Evolutionary conservation across 1,284 basidiomycete genomes (phyloP), one percentile per base, ranked within the genome.

Genomic region (Lentinula novae-zelandiae): DNA sequence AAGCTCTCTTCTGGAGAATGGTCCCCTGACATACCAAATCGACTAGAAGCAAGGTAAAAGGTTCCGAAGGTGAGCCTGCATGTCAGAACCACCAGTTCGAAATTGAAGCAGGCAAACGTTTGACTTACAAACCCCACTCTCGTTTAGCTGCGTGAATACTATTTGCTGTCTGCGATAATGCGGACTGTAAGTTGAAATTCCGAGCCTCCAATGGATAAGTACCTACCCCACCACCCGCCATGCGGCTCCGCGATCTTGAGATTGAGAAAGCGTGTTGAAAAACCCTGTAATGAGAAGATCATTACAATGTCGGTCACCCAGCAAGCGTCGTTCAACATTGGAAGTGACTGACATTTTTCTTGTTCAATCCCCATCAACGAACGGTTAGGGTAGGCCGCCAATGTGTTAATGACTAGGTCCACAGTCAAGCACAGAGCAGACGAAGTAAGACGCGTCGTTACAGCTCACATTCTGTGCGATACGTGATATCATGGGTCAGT

Each of bases 281-380:
- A 88, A 78, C 86, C 85, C 82, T 84, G 57, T 27, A 39, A 36
- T 42, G 15, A n/a, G 13, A 53, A 36, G 52, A 12, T 3, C 10
- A 17, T 5, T 4, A 12, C 38, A 20, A 15, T 38, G 27, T 27
- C 27, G 27, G 27, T 27, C 27, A 27, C 27, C 27, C 27, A 3
- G 27, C 27, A 27, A 27, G 27, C 27, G 27, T 27, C 27, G 27
- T 27, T 4, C 2, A 27, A 27, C 7, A 22, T 46, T 15, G 7
- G 33, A 51, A 17, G 39, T 48, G 38, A 57, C 67, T 60, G 57
- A 82, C 82, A 87, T 63, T 78, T 71, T 66, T 88, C 84, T 72
- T 88, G 85, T 20, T 75, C 74, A 17, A 75, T 65, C 2, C 85
- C 86, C 81, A 86, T 86, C 52, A 85, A 71, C 3, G 82, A 82